Conservation (phyloP, 108 stramenopile species). For the Schizochytrium sp. region DNA sequence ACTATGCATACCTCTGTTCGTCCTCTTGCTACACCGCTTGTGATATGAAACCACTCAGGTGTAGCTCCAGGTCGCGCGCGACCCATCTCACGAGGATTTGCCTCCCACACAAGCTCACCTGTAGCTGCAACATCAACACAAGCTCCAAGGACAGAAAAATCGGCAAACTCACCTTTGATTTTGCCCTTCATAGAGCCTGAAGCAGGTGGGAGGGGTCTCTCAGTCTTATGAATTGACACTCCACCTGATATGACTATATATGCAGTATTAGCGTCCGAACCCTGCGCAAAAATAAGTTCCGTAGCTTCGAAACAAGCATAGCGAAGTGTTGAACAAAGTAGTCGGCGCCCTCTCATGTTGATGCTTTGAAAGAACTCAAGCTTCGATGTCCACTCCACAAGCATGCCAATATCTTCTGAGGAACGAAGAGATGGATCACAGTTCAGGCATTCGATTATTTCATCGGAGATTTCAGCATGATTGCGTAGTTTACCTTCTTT, state of each 20-base stretch:
- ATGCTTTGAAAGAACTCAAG: constrained; percentile 20
- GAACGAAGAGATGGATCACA: not conserved
- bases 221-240: not conserved
- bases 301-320: not conserved
- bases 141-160: not conserved
- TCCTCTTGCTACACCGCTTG: not conserved
- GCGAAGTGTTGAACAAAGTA: not conserved
- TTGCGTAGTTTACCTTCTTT: constrained; percentile 26
- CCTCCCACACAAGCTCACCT: not conserved
- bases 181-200: not conserved
- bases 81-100: not conserved
- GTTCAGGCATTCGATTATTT: not conserved
- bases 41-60: not conserved
- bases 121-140: not conserved
- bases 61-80: not conserved
- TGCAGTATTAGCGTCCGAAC: not conserved
- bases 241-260: not conserved
- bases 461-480: not conserved
- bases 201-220: not conserved
- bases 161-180: not conserved
- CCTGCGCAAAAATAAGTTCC: not conserved
- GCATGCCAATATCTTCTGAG: constrained; percentile 22
- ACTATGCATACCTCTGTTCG: constrained; percentile 7
- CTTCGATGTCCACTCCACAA: constrained; percentile 35
- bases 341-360: not conserved